Percentiles rank a stretch among this genome's conserved stretches.
Evolutionary conservation across 495 filamentous ascomycete species (phyloP).

Genomic region (Neurospora sp.): DNA sequence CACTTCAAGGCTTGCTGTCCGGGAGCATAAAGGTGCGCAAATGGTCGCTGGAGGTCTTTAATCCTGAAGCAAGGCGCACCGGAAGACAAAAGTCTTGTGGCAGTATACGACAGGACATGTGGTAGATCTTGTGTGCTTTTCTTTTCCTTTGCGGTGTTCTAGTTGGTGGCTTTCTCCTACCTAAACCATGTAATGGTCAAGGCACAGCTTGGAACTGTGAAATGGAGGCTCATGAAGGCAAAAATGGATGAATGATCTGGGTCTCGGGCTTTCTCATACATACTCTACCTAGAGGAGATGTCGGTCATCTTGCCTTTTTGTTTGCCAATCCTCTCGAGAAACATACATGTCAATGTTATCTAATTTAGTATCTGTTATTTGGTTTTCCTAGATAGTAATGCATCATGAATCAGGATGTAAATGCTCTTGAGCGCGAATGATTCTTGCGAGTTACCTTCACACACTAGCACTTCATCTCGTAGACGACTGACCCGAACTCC

Average conservation of each 20-base stretch:
- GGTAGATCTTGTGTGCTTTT: background rate
- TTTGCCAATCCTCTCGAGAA: background rate
- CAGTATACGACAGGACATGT: background rate
- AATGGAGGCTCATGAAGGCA: background rate
- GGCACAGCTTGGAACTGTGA: background rate
- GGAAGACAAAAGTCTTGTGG: background rate
- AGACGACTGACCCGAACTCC: too few relatives aligned
- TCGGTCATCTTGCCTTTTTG: background rate
- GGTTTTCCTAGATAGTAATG: background rate
- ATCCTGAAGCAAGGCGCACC: background rate
- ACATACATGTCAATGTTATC: too few relatives aligned
- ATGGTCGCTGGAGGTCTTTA: background rate
- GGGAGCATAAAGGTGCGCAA: background rate
- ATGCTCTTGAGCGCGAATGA: too few relatives aligned
- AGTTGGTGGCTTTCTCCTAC: background rate
- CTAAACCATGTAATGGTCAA: background rate
- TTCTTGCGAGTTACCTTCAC: too few relatives aligned
- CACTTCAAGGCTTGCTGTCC: background rate
- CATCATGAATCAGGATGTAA: too few relatives aligned
- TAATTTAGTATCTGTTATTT: background rate
- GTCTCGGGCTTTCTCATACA: background rate
- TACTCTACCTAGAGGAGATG: background rate
- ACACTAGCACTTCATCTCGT: too few relatives aligned
- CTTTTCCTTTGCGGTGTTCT: background rate
- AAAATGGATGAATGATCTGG: background rate